These are phyloP conservation scores for Exutisphaerella laricina DNA, from an alignment of 2,329 filamentous ascomycete genomes.

Conservation along the genomic window DNA sequence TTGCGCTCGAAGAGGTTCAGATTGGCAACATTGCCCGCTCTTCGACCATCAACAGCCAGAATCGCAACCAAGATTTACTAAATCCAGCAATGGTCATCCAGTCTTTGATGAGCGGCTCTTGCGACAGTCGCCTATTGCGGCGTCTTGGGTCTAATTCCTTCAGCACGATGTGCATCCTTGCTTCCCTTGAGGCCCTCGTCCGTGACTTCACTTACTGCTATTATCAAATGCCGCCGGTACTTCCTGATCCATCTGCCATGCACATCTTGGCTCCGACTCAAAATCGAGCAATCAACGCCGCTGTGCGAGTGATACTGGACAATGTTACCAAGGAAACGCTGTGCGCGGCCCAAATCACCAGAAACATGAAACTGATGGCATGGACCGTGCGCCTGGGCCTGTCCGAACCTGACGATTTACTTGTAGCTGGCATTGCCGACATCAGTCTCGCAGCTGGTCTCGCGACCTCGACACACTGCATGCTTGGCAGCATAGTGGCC, in stretches of 20 bases:
- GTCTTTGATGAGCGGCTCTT: constrained; percentile 2
- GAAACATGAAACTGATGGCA: not conserved
- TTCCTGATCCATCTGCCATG: constrained; percentile 3
- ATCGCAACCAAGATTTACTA: constrained; percentile 3
- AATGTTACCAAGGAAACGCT: not conserved
- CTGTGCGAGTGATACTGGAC: constrained; percentile 2
- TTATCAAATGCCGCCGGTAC: constrained; percentile 5
- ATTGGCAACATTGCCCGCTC: not conserved
- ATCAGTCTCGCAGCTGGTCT: constrained; percentile 2
- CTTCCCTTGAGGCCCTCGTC: constrained; percentile 1
- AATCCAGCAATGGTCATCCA: constrained; percentile 2
- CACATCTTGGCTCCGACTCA: constrained; percentile 2
- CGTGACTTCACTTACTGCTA: constrained; percentile 7
- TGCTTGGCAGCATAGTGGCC: constrained; percentile 5
- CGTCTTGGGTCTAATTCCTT: constrained; percentile 1
- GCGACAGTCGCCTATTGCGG: not conserved
- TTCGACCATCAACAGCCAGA: not conserved
- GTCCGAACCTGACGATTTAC: constrained; percentile 4
- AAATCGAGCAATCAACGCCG: constrained; percentile 4
- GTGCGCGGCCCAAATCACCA: not conserved
- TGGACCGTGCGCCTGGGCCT: constrained; percentile 2
- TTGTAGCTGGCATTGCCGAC: constrained; percentile 4
- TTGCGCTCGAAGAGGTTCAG: constrained; percentile 4
- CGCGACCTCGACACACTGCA: constrained; percentile 4
- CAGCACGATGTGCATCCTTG: constrained; percentile 2